A percentile compares a stretch with the other conserved stretches of the same genome.
phyloP scores from a whole-genome alignment of 495 filamentous ascomycete species.

The Choiromyces venosus region DNA sequence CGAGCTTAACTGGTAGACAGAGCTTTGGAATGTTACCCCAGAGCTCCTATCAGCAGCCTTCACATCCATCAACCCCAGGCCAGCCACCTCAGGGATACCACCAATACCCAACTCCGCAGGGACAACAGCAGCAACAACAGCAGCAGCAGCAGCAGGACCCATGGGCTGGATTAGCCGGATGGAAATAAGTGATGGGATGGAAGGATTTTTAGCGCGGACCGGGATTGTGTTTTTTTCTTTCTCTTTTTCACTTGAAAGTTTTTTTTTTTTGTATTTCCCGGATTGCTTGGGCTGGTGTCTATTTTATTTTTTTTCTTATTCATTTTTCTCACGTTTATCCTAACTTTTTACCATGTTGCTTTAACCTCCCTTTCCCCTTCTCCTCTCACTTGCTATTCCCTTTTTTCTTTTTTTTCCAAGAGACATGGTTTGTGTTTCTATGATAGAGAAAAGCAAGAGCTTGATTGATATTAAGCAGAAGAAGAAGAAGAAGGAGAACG shows the following conservation, averaged over 20 bases:
- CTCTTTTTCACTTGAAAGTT: slow-evolving; percentile 17
- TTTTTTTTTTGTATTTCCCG: slow-evolving; percentile 29
- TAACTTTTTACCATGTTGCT: background rate
- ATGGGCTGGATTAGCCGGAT: slow-evolving; percentile 34
- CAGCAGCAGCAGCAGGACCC: slow-evolving; percentile 32
- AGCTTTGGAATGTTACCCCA: slow-evolving; percentile 36
- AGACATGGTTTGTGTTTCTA: background rate
- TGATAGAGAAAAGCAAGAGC: background rate
- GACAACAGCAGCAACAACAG: slow-evolving; percentile 21
- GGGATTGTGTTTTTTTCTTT: background rate
- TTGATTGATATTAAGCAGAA: background rate
- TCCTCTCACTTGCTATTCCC: background rate
- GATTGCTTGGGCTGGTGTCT: slow-evolving; percentile 37
- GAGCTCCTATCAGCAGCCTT: slow-evolving; percentile 29
- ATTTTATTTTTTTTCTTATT: slow-evolving; percentile 17
- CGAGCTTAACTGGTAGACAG: slow-evolving; percentile 43
- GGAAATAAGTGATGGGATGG: slow-evolving; percentile 23
- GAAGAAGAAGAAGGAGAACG: background rate
- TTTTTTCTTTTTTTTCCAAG: background rate
- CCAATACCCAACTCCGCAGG: slow-evolving; percentile 14
- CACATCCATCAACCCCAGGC: slow-evolving; percentile 24
- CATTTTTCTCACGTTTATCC: slow-evolving; percentile 9
- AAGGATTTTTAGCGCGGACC: slow-evolving; percentile 17
- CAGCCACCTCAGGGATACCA: slow-evolving; percentile 23
- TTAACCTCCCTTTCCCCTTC: background rate